Evolutionary conservation across 2,329 filamentous ascomycete species (phyloP), one percentile per base, ranked within the genome.

Genomic region (Huntiella savannae): DNA sequence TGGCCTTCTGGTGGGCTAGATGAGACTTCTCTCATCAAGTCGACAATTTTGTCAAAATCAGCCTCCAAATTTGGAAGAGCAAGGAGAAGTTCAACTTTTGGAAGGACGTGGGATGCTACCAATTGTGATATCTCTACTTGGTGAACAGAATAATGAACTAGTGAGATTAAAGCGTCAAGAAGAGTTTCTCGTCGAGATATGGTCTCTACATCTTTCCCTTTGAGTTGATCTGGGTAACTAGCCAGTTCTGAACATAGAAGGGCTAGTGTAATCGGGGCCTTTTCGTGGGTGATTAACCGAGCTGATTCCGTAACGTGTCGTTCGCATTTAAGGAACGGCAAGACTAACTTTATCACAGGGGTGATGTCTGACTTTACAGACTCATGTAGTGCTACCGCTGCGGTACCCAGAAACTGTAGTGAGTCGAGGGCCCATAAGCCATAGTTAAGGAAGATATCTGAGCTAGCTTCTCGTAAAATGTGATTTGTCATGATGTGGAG

Each of bases 401-500:
- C 55, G 15, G 59, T 54, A 43, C 64, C 60, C 28, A 72, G 55
- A 37, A 63, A 60, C 33, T 67, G 59, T 51, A 66, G 57, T 5
- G 62, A 61, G 53, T 75, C 71, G 49, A 72, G 56, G 10, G 73
- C 56, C 69, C 69, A 73, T 10, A 65, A 61, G 0, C 62, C 55
- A 48, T 60, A 60, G 50, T 66, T 66, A 13, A 49, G 17, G 7
- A 49, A 43, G 7, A 56, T 55, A 37, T 59, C 62, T 2, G 54
- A 55, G 4, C 56, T 45, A 13, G 59, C 57, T n/a, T 57, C 54
- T 7, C 58, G 61, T 5, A 60, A 40, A 4, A 67, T 52, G 16
- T 62, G 62, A 45, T 63, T 60, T 7, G 62, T 59, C 8, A 73
- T 54, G 6, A 71, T 60, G 11, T 59, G 60, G 8, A 66, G 55